phyloP scores from a whole-genome alignment of 768 basidiomycete genomes.

The Mycena haematopus region DNA sequence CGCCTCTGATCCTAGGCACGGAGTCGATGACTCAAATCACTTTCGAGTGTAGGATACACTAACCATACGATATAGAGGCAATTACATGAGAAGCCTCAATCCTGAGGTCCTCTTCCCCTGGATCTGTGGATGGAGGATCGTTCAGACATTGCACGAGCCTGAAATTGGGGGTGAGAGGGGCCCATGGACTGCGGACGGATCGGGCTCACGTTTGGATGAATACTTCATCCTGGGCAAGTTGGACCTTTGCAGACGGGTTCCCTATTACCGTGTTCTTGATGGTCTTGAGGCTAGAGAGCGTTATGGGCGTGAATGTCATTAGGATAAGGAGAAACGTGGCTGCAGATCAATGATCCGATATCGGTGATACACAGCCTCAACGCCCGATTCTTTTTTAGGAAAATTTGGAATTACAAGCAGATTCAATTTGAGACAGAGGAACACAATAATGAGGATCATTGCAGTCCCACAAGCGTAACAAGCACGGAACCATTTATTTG shows the following conservation, averaged over 20 bases:
- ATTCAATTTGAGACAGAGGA: neutral
- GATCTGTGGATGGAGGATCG: slow-evolving; percentile 40
- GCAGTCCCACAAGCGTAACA: too few relatives aligned
- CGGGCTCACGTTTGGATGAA: slow-evolving; percentile 61
- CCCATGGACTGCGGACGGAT: neutral
- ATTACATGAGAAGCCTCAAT: slow-evolving; percentile 80
- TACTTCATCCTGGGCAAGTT: slow-evolving; percentile 59
- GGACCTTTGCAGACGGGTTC: slow-evolving; percentile 73
- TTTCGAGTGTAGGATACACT: neutral
- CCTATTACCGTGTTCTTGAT: slow-evolving; percentile 82
- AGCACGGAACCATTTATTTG: too few relatives aligned
- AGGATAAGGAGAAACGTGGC: slow-evolving; percentile 19
- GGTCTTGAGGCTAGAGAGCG: slow-evolving; percentile 58
- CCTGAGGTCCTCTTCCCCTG: slow-evolving; percentile 57
- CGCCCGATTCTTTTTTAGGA: neutral
- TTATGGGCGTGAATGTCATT: slow-evolving; percentile 27
- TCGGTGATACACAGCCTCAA: slow-evolving; percentile 12
- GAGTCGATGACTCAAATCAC: neutral
- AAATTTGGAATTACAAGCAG: neutral
- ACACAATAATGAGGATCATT: too few relatives aligned
- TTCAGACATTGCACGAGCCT: slow-evolving; percentile 72
- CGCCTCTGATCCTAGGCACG: slow-evolving; percentile 59
- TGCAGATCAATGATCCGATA: slow-evolving; percentile 2
- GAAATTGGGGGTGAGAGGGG: slow-evolving; percentile 15
- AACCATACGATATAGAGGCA: slow-evolving; percentile 75